Evolutionary conservation across 2,329 filamentous ascomycete species (phyloP), one percentile per base, ranked within the genome.

Genomic region (Xylariaceae sp.): DNA sequence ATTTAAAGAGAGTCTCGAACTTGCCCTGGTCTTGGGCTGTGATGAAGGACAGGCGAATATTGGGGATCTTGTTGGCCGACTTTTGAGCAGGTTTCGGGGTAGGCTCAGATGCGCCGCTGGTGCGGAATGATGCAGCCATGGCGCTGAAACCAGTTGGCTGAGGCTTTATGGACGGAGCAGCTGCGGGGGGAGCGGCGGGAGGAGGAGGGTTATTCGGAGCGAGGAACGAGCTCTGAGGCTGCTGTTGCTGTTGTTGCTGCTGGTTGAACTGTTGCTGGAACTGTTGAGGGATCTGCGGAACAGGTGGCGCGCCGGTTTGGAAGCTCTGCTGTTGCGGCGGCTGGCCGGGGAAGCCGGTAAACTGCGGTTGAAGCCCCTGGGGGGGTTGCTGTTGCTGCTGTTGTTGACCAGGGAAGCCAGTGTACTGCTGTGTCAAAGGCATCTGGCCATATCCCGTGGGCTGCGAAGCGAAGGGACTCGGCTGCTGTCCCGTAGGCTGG

Each of bases 1-100:
- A 95, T 71, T 93, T 96, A 75, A 98, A 98, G 34, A 98, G 72
- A 46, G 93, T 93, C 73, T 98, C 93, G 59, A 98, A 98, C 70
- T 95, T 96, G 61, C 88, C 80, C 68, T 98, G 93, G 64, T 98
- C 93, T 60, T 86, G 82, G 21, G 88, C 91, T 3, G 92, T 96
- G 62, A 98, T 95, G 66, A 98, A 98, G 3, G 91, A 95, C 50
- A 98, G 72, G 40, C 93, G 80, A 55, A 97, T 94, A 64, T 87
- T 97, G 22, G 93, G 93, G 45, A 98, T 96, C 71, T 86, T 93
- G 57, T 79, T 83, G 11, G 76, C 70, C 35, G 74, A 66, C 59
- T 80, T 82, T 46, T 72, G 67, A 6, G 72, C 68, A 21, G 71
- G 69, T 53, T 69, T 67, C 2, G 76, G 61, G 45, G 73, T 63